Conservation (phyloP, 176 grass and related monocot genomes). For the Calamus simplicifolius region DNA sequence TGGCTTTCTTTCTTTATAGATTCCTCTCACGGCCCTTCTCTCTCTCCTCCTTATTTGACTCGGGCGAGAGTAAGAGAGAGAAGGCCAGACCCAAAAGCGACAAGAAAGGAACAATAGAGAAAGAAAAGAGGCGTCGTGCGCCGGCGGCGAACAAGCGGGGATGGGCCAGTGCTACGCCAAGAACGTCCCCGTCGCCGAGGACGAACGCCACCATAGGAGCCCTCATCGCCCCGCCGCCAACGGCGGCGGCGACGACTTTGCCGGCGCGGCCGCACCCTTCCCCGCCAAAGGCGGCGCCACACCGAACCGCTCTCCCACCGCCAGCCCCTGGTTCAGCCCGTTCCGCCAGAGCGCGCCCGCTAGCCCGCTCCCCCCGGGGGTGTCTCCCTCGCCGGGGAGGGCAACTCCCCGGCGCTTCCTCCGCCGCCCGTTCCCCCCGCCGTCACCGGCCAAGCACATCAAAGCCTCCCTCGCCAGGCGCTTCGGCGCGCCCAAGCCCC, state of each 20-base stretch:
- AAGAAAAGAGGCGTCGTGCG: background rate
- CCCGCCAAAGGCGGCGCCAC: slow-evolving; percentile 26
- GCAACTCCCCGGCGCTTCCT: slow-evolving; percentile 77
- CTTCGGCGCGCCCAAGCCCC: slow-evolving; percentile 8
- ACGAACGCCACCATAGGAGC: slow-evolving; percentile 18
- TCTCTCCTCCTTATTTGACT: slow-evolving; percentile 7
- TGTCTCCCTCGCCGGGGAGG: slow-evolving; percentile 67
- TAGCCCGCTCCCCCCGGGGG: slow-evolving; percentile 67
- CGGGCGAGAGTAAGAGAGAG: no score
- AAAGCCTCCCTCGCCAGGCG: slow-evolving; percentile 77
- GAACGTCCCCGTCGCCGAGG: slow-evolving; percentile 40
- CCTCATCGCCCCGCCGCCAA: background rate
- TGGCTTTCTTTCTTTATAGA: slow-evolving; percentile 30
- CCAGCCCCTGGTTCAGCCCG: slow-evolving; percentile 54
- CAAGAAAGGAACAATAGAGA: background rate
- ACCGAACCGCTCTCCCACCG: slow-evolving; percentile 36
- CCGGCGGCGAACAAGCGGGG: slow-evolving; percentile 21
- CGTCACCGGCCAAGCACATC: slow-evolving; percentile 96
- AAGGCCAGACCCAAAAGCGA: no score
- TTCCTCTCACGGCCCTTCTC: background rate
- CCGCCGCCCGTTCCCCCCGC: slow-evolving; percentile 79
- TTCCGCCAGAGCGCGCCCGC: slow-evolving; percentile 3
- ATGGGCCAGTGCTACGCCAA: slow-evolving; percentile 97
- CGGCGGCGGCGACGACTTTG: slow-evolving; percentile 14
- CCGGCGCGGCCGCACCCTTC: background rate